Base-by-base conservation (phyloP, 176 grass and related monocot genomes). In the Juncus effusus region DNA sequence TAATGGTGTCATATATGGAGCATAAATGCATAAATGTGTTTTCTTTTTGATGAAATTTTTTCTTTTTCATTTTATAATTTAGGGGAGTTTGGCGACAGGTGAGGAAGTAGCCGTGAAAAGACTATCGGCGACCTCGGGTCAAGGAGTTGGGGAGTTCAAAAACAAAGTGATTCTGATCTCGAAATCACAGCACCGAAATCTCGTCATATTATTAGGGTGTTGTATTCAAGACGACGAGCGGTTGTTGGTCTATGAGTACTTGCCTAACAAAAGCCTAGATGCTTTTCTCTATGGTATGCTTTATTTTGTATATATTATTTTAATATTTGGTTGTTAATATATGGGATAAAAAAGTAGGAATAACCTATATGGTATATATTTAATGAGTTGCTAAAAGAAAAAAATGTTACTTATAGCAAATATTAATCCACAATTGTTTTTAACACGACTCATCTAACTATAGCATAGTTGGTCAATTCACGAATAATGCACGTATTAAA, bases 51-150 rank as follows among this genome's bases (percentile, higher is more conserved):
- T 28, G 19, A 38, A 38, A 3, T 9, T 62, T 62, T 19, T 16
- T 61, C 38, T 61, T 61, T 16, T 55, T 5, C 10, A 3, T 56
- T 36, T 55, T 11, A 28, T 28, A 19, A 7, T 69, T 59, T 14
- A 81, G 79, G 79, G 79, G 3, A 45, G 3, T 5, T 53, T 81
- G 74, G 62, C 72, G 15, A 63, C 42, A n/a, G 79, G 79, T 40
- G 71, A 76, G 62, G 72, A 76, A 69, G 16, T 81, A 69, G 79
- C 79, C 14, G 56, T 81, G n/a, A 81, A 81, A 59, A 81, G 79
- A 28, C 47, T 81, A 44, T 81, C 79, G 1, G 74, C 71, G 6
- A 70, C 57, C 4, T 81, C 79, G 6, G 79, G 72, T 40, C 79
- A 81, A 69, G 79, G 79, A 40, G 9, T 62, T 37, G 72, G 69